Evolutionary conservation across 1,284 basidiomycete genomes (phyloP).

Genomic region (Phellinidium pouzarii): DNA sequence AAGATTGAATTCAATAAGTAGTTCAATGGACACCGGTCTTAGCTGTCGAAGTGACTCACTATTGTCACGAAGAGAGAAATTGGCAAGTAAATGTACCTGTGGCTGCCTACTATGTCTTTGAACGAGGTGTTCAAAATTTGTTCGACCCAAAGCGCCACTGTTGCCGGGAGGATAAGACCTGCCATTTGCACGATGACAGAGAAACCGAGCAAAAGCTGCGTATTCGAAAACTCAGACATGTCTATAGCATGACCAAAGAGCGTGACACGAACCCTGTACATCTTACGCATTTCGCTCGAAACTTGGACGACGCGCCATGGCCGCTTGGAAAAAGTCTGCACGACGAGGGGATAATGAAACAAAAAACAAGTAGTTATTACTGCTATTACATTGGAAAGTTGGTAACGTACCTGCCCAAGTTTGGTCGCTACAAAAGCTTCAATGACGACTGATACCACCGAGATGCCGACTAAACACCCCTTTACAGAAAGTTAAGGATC

Average conservation of each 20-base stretch:
- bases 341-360: background rate
- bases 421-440: slow-evolving; percentile 10
- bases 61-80: slow-evolving; percentile 16
- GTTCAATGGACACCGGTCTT: background rate
- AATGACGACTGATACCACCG: background rate
- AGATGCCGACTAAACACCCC: slow-evolving; percentile 9
- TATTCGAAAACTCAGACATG: background rate
- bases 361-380: too few relatives aligned
- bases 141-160: slow-evolving; percentile 23
- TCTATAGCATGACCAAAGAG: background rate
- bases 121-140: slow-evolving; percentile 16
- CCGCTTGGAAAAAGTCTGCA: slow-evolving; percentile 19
- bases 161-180: slow-evolving; percentile 22
- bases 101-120: slow-evolving; percentile 10
- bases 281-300: slow-evolving; percentile 23
- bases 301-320: slow-evolving; percentile 21
- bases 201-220: slow-evolving; percentile 22
- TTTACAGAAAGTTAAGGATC: background rate
- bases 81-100: slow-evolving; percentile 15
- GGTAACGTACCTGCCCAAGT: too few relatives aligned
- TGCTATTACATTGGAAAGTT: too few relatives aligned
- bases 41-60: slow-evolving; percentile 14
- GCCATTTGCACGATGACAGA: slow-evolving; percentile 23
- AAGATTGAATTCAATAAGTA: background rate
- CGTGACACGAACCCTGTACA: slow-evolving; percentile 17